phyloP scores from a whole-genome alignment of 768 basidiomycete species.

The Podaxis mareebaensis region DNA sequence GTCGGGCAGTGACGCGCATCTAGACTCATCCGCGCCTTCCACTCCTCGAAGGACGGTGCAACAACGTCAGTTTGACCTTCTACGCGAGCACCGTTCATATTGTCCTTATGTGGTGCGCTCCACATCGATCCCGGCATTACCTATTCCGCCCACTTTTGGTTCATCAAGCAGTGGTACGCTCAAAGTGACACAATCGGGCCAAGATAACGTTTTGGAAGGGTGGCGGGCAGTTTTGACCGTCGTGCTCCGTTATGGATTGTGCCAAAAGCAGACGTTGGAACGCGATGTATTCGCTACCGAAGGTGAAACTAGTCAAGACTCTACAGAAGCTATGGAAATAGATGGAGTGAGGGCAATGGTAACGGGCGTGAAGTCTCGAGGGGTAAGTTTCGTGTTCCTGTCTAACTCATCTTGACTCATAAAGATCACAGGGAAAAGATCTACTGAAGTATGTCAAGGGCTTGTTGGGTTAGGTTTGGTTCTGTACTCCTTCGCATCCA shows the following conservation, averaged over 20 bases:
- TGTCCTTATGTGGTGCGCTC: conserved; percentile 83
- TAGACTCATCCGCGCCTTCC: conserved; percentile 16
- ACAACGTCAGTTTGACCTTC: conserved; percentile 63
- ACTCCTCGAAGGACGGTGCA: conserved; percentile 31
- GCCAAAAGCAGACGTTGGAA: conserved; percentile 50
- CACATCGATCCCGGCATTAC: conserved; percentile 60
- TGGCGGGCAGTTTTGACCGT: conserved; percentile 80
- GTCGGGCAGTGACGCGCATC: not conserved
- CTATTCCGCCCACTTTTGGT: conserved; percentile 32
- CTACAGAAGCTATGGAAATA: conserved; percentile 35
- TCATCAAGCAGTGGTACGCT: conserved; percentile 7
- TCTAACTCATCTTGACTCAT: not conserved
- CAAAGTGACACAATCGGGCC: conserved; percentile 17
- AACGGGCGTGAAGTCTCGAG: conserved; percentile 69
- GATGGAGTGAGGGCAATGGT: conserved; percentile 75
- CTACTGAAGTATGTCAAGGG: conserved; percentile 72
- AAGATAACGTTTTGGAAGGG: conserved; percentile 54
- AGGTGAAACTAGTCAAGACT: conserved; percentile 16
- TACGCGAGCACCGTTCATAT: conserved; percentile 82
- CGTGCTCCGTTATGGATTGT: conserved; percentile 64
- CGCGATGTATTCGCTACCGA: conserved; percentile 24
- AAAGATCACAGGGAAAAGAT: conserved; percentile 57
- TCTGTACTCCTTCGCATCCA: not conserved
- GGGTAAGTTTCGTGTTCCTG: conserved; percentile 48
- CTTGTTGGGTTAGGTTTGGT: conserved; percentile 50